phyloP scores from a whole-genome alignment of 768 basidiomycete genomes.

The Podaxis pistillaris region DNA sequence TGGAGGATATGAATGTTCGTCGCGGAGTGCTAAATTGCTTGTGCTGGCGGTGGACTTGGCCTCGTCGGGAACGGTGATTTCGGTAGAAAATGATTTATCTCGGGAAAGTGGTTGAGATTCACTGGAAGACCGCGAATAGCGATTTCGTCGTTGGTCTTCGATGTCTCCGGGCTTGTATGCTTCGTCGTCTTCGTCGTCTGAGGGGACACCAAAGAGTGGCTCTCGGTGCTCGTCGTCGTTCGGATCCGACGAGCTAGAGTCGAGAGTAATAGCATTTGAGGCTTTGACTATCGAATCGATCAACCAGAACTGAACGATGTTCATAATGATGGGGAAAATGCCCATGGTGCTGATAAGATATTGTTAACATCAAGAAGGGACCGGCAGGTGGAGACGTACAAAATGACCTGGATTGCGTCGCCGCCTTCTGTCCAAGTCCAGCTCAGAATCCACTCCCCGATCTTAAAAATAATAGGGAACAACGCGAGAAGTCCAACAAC shows the following conservation, averaged over 20 bases:
- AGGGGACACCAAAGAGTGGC: conserved; percentile 56
- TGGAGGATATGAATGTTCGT: conserved; percentile 63
- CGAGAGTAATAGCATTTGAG: conserved; percentile 41
- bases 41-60: conserved; percentile 38
- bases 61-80: conserved; percentile 32
- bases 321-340: conserved; percentile 87
- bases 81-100: conserved; percentile 26
- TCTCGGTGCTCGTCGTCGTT: conserved; percentile 46
- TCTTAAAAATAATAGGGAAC: conserved; percentile 64
- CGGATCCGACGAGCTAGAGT: conserved; percentile 35
- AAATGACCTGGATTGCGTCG: conserved; percentile 71
- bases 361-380: neutral
- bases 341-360: conserved; percentile 71
- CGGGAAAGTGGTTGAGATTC: conserved; percentile 18
- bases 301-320: conserved; percentile 90
- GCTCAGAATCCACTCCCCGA: conserved; percentile 86
- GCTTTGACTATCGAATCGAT: conserved; percentile 93
- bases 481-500: conserved; percentile 75
- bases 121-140: conserved; percentile 32
- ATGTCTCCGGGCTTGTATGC: conserved; percentile 37
- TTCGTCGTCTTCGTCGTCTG: conserved; percentile 57
- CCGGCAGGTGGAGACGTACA: conserved; percentile 48
- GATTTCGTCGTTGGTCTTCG: conserved; percentile 40
- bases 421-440: conserved; percentile 69
- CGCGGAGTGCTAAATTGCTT: conserved; percentile 30